Base-by-base conservation (phyloP, 2,329 filamentous ascomycete species). In the Aspergillus quadrilineatus region DNA sequence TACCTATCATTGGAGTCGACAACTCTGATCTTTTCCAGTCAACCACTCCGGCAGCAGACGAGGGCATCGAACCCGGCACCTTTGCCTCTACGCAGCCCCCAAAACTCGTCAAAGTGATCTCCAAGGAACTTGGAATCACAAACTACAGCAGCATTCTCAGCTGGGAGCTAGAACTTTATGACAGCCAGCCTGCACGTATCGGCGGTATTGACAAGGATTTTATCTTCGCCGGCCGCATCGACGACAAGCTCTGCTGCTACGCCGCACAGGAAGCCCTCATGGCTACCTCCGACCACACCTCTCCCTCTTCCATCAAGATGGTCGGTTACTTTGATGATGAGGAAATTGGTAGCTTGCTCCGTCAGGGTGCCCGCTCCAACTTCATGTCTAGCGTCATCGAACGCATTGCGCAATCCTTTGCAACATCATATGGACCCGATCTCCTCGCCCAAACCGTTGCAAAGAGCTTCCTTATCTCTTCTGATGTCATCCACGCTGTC, bases 241-340 rank as follows among this genome's bases (percentile, higher is more conserved):
- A 99, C 71, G 94, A 99, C 78, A 97, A 97, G 80, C 87, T 99
- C 46, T 97, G 94, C 81, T 95, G 90, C 32, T 97, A 91, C 87
- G 86, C 92, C 6, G 93, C 94, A 6, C 82, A 97, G 51, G 87
- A 92, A 73, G 92, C 86, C 3, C 85, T 99, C 0, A 80, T 97
- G 29, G 85, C 88, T 49, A 85, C 87, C 15, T 78, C 84, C 10
- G 76, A 80, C 29, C 63, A 74, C 17, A 68, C 81, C 8, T 78
- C 77, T 39, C 70, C 78, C 1, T 73, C 86, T n/a, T 83, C 88
- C 53, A 86, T 97, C 74, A 95, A 95, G 76, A 81, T 97, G 54
- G 90, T 94, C 36, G 92, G 89, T n/a, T 87, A 97, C 66, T 97
- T 97, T 69, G 94, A 97, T 70, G 89, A 97, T 67, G 94, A 99